Conservation (phyloP, 257 asterid genomes). For the Rauvolfia tetraphylla region DNA sequence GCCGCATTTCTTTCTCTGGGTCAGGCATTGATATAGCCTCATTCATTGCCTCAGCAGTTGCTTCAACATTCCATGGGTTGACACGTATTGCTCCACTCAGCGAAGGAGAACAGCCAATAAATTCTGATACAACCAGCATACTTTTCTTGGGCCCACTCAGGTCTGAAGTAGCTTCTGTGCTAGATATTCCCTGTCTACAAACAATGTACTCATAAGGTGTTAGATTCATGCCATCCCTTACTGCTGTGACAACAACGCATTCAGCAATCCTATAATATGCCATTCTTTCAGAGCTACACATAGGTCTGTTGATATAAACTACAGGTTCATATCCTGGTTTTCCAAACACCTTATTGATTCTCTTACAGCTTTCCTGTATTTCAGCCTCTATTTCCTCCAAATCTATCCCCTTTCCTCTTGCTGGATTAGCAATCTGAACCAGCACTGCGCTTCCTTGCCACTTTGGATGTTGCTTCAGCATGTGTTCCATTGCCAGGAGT, state of each 20-base stretch:
- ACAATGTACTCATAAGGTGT: conserved; percentile 88
- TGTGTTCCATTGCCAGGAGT: conserved; percentile 76
- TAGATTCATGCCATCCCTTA: conserved; percentile 90
- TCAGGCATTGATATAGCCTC: conserved; percentile 68
- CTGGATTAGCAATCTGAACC: conserved; percentile 79
- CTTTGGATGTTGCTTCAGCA: conserved; percentile 74
- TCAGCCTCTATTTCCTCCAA: conserved; percentile 64
- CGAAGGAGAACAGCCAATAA: conserved; percentile 90
- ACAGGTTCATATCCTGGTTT: conserved; percentile 77
- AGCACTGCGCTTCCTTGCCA: conserved; percentile 89
- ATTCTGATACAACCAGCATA: conserved; percentile 89
- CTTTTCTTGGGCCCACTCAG: conserved; percentile 69
- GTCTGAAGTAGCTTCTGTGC: conserved; percentile 44
- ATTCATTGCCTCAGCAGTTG: conserved; percentile 74
- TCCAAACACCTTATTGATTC: conserved; percentile 67
- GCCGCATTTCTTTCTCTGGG: conserved; percentile 66
- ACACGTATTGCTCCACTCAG: conserved; percentile 81
- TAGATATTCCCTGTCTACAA: conserved; percentile 67
- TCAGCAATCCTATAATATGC: conserved; percentile 86
- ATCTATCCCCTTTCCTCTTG: conserved; percentile 75
- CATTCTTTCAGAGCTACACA: conserved; percentile 75
- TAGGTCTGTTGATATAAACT: conserved; percentile 46
- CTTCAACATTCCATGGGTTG: conserved; percentile 76
- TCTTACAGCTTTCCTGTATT: conserved; percentile 61
- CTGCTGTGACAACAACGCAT: conserved; percentile 90